Conservation (phyloP, 805 yeast genomes). For the Candida boleticola region DNA sequence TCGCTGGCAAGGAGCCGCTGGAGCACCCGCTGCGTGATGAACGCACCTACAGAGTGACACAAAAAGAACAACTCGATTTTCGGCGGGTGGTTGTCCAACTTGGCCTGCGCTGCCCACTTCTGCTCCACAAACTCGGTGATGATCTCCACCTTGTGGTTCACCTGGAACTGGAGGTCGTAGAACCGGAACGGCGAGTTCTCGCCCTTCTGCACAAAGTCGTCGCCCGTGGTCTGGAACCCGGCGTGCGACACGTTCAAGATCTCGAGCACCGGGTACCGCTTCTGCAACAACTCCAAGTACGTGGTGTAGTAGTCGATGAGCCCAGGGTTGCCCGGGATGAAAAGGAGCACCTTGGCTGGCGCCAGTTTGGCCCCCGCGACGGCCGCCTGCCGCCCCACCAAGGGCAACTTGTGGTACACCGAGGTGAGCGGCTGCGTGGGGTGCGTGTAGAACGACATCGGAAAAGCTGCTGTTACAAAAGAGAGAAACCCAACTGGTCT, state of each 20-base stretch:
- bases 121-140: slow-evolving; percentile 32
- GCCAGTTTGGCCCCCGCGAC: slow-evolving; percentile 9
- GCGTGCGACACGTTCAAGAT: slow-evolving; percentile 63
- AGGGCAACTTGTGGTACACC: slow-evolving; percentile 21
- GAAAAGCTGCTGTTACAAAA: background rate
- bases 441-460: slow-evolving; percentile 13
- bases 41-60: slow-evolving; percentile 76
- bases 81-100: slow-evolving; percentile 15
- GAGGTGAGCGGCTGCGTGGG: slow-evolving; percentile 24
- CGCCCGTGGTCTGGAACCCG: slow-evolving; percentile 45
- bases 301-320: slow-evolving; percentile 60
- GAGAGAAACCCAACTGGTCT: background rate
- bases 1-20: slow-evolving; percentile 16
- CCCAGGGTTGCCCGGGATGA: slow-evolving; percentile 82
- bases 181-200: slow-evolving; percentile 14
- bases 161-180: slow-evolving; percentile 52
- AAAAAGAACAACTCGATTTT: slow-evolving; percentile 43
- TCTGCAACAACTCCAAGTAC: slow-evolving; percentile 46
- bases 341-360: slow-evolving; percentile 38
- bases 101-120: slow-evolving; percentile 11
- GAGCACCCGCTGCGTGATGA: slow-evolving; percentile 55
- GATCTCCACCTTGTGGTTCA: slow-evolving; percentile 55
- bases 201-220: slow-evolving; percentile 20
- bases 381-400: slow-evolving; percentile 14
- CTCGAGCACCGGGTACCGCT: slow-evolving; percentile 44